phyloP scores from a whole-genome alignment of 345 rosid genomes.

The Citrus hindsii region DNA sequence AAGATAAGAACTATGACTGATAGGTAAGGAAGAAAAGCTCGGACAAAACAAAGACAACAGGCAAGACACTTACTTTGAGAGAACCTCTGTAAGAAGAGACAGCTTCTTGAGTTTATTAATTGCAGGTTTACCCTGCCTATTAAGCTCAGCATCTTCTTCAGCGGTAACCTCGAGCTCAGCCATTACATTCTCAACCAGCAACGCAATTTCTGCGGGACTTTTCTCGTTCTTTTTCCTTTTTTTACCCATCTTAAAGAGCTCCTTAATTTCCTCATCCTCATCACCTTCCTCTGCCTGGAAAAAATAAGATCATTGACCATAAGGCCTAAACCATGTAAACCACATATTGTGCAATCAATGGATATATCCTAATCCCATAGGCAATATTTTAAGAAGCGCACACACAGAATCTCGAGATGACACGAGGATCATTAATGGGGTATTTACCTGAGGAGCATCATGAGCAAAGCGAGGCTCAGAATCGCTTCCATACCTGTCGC shows the following conservation, averaged over 20 bases:
- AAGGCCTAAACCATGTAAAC: background rate
- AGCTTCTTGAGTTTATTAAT: constrained; percentile 87
- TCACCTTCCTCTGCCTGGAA: constrained; percentile 88
- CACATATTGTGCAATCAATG: background rate
- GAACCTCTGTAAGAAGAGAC: constrained; percentile 87
- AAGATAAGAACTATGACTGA: background rate
- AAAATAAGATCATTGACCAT: constrained; percentile 6
- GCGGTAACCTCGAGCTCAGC: constrained; percentile 96
- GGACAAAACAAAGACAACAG: background rate
- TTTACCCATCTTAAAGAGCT: constrained; percentile 85
- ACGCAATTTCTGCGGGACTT: constrained; percentile 88
- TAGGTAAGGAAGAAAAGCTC: background rate
- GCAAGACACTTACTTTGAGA: constrained; percentile 72
- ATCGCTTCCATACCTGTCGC: constrained; percentile 68
- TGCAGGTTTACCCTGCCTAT: constrained; percentile 84
- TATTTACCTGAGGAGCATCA: constrained; percentile 74
- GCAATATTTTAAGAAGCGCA: background rate
- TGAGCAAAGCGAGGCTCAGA: constrained; percentile 54
- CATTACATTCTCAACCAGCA: constrained; percentile 86
- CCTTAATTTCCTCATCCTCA: constrained; percentile 81
- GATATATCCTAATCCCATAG: background rate
- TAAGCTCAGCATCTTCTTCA: constrained; percentile 90
- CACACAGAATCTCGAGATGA: background rate
- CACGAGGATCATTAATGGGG: background rate
- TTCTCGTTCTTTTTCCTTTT: constrained; percentile 79